Base-by-base conservation (phyloP, 1,284 basidiomycete genomes). In the Tausonia pullulans region DNA sequence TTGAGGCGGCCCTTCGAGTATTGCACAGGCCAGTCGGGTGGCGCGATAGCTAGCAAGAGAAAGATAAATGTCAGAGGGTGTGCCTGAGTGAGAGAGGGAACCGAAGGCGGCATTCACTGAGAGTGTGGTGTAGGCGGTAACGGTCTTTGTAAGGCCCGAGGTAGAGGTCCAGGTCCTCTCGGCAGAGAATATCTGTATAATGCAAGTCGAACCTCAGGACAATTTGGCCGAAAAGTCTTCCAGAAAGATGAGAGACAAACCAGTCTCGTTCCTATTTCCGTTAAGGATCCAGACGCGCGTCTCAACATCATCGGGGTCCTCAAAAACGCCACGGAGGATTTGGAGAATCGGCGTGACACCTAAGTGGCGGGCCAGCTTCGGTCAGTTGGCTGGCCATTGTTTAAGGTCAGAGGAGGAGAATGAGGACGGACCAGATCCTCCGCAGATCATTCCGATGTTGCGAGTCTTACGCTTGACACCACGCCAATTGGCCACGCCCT, bases 341-440 rank as follows among this genome's bases (percentile, higher is more conserved):
- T 83, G 82, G 0, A 82, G 71, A 54, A 84, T 83, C 0, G 84
- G 84, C 0, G 84, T 84, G 65, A 86, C 81, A 14, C 83, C 84
- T 78, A 48, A 4, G 14, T 13, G 14, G 52, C 27, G 27, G 6
- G 41, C 27, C 3, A 10, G n/a, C 10, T 16, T 41, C 46, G 3
- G 45, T 52, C 27, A 63, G 50, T 49, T 9, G 9, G 48, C 14
- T 49, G 9, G 48, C 14, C 48, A 9, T 8, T 8, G 8, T 8
- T 9, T 8, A 49, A 40, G 55, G 10, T 40, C 49, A 10, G 14
- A 8, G 1, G 4, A 46, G 14, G 6, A 40, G 39, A 40, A 8
- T 8, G 27, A 40, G 27, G 43, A 69, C 74, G 7, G 58, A 79
- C 80, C 80, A 54, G 79, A 82, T 9, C 84, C 85, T 8, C 79